phyloP scores from a whole-genome alignment of 2,329 filamentous ascomycete genomes.

The Arthrobotrys megalospora region DNA sequence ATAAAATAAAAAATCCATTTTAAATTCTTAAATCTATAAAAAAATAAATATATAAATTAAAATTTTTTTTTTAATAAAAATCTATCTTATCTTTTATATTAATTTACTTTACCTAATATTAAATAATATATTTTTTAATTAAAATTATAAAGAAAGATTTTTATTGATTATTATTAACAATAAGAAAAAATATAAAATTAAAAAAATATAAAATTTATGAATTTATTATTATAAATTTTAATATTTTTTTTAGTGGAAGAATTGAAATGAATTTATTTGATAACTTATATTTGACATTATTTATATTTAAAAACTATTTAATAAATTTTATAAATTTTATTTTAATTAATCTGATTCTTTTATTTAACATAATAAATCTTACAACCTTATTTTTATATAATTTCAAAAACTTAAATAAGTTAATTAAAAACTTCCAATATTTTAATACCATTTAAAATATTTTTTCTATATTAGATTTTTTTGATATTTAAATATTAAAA shows the following conservation, averaged over 20 bases:
- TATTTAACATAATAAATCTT: neutral
- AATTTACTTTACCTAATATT: neutral
- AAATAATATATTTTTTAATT: neutral
- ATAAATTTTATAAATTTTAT: neutral
- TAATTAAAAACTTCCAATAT: slow-evolving; percentile 4
- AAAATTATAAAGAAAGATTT: no score
- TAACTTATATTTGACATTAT: neutral
- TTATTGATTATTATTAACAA: no score
- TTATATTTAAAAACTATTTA: slow-evolving; percentile 1
- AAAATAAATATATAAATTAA: neutral
- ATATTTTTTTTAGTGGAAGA: neutral
- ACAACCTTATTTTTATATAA: slow-evolving; percentile 4
- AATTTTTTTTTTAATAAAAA: neutral
- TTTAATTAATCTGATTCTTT: slow-evolving; percentile 2
- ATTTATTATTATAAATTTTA: neutral
- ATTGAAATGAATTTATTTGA: slow-evolving; percentile 1
- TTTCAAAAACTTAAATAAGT: neutral
- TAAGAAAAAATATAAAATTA: neutral
- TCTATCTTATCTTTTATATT: neutral
- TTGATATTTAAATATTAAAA: slow-evolving; percentile 1
- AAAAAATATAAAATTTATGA: neutral
- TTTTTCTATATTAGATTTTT: neutral
- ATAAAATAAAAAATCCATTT: slow-evolving; percentile 1
- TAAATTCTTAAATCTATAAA: neutral
- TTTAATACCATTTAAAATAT: neutral